Percentiles rank a stretch among this genome's conserved stretches.
Evolutionary conservation across 768 basidiomycete genomes (phyloP).

Genomic region (Boletus coccyginus): DNA sequence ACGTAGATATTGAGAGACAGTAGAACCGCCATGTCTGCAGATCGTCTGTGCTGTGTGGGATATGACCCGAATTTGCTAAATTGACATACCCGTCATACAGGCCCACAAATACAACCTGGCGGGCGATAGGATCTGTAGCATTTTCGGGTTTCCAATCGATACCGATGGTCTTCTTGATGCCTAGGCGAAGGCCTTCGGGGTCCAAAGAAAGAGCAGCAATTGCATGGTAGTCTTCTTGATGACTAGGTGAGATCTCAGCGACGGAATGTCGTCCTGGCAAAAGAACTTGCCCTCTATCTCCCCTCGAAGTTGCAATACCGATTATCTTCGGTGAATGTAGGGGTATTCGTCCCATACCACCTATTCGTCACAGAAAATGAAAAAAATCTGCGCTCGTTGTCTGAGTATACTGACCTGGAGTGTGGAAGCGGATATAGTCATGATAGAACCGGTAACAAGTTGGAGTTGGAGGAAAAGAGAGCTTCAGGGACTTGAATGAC

Average conservation of each 20-base stretch:
- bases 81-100: slow-evolving; percentile 84
- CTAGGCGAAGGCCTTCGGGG: slow-evolving; percentile 67
- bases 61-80: not conserved
- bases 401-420: slow-evolving; percentile 40
- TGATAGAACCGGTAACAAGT: slow-evolving; percentile 46
- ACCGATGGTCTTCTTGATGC: slow-evolving; percentile 57
- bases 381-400: not conserved
- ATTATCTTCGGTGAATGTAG: slow-evolving; percentile 75
- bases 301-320: slow-evolving; percentile 72
- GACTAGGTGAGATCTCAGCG: slow-evolving; percentile 42
- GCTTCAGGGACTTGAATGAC: slow-evolving; percentile 18
- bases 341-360: slow-evolving; percentile 65
- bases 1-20: slow-evolving; percentile 80
- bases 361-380: slow-evolving; percentile 33
- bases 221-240: slow-evolving; percentile 87
- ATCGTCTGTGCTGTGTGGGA: slow-evolving; percentile 2
- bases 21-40: slow-evolving; percentile 88
- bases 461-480: slow-evolving; percentile 9
- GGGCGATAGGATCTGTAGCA: slow-evolving; percentile 53
- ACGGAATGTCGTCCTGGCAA: not conserved
- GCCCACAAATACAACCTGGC: slow-evolving; percentile 82
- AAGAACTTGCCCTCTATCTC: slow-evolving; percentile 59
- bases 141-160: slow-evolving; percentile 70
- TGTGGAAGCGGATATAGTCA: slow-evolving; percentile 61
- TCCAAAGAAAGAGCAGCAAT: slow-evolving; percentile 74